phyloP scores from a whole-genome alignment of 345 rosid species.

The Hirschfeldia incana region DNA sequence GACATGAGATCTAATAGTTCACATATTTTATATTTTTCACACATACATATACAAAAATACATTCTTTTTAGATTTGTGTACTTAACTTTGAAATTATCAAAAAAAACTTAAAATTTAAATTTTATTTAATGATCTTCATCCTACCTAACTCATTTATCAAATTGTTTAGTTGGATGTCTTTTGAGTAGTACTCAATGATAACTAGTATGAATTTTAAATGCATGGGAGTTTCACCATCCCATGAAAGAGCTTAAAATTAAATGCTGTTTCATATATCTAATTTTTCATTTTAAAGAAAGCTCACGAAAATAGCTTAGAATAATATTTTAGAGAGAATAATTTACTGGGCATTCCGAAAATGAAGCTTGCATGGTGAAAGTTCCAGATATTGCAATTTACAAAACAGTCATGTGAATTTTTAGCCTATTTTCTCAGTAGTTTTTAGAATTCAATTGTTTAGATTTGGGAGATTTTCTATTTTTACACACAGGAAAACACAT shows the following conservation, averaged over 20 bases:
- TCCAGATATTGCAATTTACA: conserved; percentile 26
- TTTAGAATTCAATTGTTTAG: conserved; percentile 24
- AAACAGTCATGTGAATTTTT: conserved; percentile 25
- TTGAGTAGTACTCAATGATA: background rate
- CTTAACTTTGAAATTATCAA: too few relatives aligned
- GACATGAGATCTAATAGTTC: too few relatives aligned
- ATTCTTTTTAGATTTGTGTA: too few relatives aligned
- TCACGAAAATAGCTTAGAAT: background rate
- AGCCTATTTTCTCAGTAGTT: conserved; percentile 33
- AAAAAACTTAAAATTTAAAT: too few relatives aligned
- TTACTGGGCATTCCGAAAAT: conserved; percentile 37
- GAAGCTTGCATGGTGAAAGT: conserved; percentile 35
- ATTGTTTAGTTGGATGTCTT: too few relatives aligned
- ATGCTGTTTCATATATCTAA: background rate
- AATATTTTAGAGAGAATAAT: background rate
- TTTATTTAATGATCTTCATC: too few relatives aligned
- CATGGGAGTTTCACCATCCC: background rate
- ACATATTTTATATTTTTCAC: too few relatives aligned
- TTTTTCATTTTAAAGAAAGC: background rate
- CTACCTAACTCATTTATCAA: too few relatives aligned
- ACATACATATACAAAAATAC: too few relatives aligned
- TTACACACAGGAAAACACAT: conserved; percentile 7
- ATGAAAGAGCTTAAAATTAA: background rate
- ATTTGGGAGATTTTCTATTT: conserved; percentile 31
- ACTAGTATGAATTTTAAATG: background rate